These are phyloP conservation scores for Diplogelasinospora grovesii DNA, from an alignment of 495 filamentous ascomycete genomes.

Conservation along the genomic window DNA sequence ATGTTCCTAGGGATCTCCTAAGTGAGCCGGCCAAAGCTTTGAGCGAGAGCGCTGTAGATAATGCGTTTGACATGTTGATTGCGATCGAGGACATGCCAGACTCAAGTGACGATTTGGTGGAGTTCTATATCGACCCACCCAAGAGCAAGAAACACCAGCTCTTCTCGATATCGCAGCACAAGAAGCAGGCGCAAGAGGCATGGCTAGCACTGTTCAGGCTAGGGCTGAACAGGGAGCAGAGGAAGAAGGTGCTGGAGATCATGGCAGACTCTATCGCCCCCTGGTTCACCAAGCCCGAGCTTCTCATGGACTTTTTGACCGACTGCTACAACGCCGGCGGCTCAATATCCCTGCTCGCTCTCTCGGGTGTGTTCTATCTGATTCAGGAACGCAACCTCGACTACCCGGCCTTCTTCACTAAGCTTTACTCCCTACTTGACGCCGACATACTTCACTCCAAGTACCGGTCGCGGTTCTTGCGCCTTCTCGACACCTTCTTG, in stretches of 20 bases:
- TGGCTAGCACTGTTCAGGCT: conserved; percentile 75
- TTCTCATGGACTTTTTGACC: conserved; percentile 96
- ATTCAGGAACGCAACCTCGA: conserved; percentile 91
- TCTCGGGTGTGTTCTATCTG: conserved; percentile 92
- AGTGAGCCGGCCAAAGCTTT: conserved; percentile 28
- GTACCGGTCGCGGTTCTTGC: conserved; percentile 88
- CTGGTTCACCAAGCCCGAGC: conserved; percentile 77
- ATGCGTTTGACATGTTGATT: conserved; percentile 56
- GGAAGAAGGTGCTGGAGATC: conserved; percentile 67
- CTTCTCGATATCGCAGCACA: conserved; percentile 54
- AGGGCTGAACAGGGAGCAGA: conserved; percentile 59
- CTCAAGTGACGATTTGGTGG: conserved; percentile 55
- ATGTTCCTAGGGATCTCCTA: conserved; percentile 30
- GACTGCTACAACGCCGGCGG: conserved; percentile 86
- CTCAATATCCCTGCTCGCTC: conserved; percentile 73
- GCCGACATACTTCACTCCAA: conserved; percentile 82
- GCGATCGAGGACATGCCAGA: conserved; percentile 57
- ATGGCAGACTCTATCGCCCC: conserved; percentile 74
- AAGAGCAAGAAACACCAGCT: conserved; percentile 47
- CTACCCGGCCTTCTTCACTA: conserved; percentile 89
- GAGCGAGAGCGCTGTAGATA: conserved; percentile 41
- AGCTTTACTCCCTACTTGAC: conserved; percentile 87
- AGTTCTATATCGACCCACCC: conserved; percentile 53
- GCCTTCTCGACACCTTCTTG: conserved; percentile 85
- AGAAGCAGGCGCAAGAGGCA: conserved; percentile 69